Base-by-base conservation (phyloP, 352 stramenopile species). In the Phytophthora constricta region DNA sequence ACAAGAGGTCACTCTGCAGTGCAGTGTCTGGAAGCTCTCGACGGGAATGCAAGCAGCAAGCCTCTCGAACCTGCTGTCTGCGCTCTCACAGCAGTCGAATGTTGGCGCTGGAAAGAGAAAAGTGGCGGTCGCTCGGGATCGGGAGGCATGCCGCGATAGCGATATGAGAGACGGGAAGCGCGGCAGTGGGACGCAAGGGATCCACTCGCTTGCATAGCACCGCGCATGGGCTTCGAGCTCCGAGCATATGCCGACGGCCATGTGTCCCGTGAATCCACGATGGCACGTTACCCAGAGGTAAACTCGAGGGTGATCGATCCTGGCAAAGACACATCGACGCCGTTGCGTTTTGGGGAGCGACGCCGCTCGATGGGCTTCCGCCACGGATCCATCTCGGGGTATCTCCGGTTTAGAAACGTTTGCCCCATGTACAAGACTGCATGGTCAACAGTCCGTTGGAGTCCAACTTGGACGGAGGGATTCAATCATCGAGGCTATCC, bases 121-220 rank as follows among this genome's bases (percentile, higher is more conserved):
- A n/a, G n/a, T n/a, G n/a, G n/a, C n/a, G n/a, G n/a, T n/a, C n/a
- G n/a, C n/a, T n/a, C n/a, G n/a, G n/a, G n/a, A n/a, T n/a, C n/a
- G n/a, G n/a, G n/a, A n/a, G n/a, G n/a, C n/a, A n/a, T n/a, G n/a
- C n/a, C 13, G 31, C 31, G 31, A 37, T 37, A 7, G 31, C 7
- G 31, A 37, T 13, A 7, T 26, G 41, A 47, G 41, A 23, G 14
- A 23, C 41, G 41, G 41, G n/a, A n/a, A n/a, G n/a, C n/a, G 41
- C 41, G 19, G 37, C 37, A 20, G 41, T 47, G 41, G 41, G 41
- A 47, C n/a, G 41, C n/a, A 23, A 47, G 41, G 41, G 41, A 47
- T 47, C 16, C 41, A 47, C 41, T 47, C 41, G 41, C 41, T 47
- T 20, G 19, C 41, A 47, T 47, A 47, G 41, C 41, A 47, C 41